Evolutionary conservation across 371 early-diverging fungal species (phyloP).

Genomic region (Mortierella sp.): DNA sequence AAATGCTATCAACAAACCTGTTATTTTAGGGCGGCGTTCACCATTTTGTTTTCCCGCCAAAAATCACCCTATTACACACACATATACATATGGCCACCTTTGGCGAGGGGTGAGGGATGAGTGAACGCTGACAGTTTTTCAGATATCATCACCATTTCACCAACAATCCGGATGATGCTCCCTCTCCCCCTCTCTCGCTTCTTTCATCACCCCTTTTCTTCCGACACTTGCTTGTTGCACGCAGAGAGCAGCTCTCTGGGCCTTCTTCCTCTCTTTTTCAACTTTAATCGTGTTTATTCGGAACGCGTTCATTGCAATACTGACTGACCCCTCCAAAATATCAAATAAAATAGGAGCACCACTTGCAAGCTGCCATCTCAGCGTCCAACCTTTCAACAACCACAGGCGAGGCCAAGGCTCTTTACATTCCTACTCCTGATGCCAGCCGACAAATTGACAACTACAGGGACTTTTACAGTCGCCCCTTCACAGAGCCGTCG

Average conservation of each 20-base stretch:
- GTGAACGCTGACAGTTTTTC: neutral
- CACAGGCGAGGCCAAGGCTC: slow-evolving; percentile 66
- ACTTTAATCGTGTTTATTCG: neutral
- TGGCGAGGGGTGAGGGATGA: neutral
- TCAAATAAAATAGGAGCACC: slow-evolving; percentile 81
- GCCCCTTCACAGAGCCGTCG: slow-evolving; percentile 79
- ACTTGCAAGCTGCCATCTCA: slow-evolving; percentile 94
- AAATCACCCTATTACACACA: too few species aligned
- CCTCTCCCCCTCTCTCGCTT: neutral
- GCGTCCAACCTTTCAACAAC: slow-evolving; percentile 80
- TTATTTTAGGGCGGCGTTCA: slow-evolving; percentile 7
- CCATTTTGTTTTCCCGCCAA: slow-evolving; percentile 3
- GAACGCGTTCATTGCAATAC: neutral
- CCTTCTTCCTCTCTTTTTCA: neutral
- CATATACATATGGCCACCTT: neutral
- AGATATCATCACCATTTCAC: too few species aligned
- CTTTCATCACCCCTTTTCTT: neutral
- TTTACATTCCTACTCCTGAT: slow-evolving; percentile 94
- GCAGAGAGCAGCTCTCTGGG: slow-evolving; percentile 3
- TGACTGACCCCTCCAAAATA: neutral
- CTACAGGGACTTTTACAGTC: slow-evolving; percentile 77
- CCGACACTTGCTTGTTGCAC: neutral
- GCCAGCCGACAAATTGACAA: slow-evolving; percentile 79
- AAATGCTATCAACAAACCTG: slow-evolving; percentile 9
- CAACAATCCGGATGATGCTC: neutral